Evolutionary conservation across 2,329 filamentous ascomycete genomes (phyloP), one percentile per base, ranked within the genome.

Genomic region (Alternaria triticimaculans): DNA sequence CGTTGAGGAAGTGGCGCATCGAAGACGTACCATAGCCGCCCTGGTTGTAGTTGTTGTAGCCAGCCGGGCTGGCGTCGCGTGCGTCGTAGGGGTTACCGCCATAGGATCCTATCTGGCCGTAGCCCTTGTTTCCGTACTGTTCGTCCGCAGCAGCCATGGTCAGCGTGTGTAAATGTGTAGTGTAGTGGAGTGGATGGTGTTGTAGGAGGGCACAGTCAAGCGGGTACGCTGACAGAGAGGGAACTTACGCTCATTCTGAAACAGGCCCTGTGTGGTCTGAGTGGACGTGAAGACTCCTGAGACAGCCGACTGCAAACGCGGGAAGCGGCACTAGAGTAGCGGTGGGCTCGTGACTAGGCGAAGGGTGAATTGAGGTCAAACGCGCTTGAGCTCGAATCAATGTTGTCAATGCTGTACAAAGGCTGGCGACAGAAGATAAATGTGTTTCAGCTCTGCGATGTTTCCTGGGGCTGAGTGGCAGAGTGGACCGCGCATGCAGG

Each of bases 11-110:
- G 70, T 62, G 58, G 51, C 72, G 69, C 44, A 74, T 77, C 72
- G 62, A 45, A 76, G 69, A 78, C 76, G 54, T 79, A 78, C 63
- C 68, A 43, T 62, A 55, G 30, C 53, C 73, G 63, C 80, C 76
- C 71, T 81, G 76, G 58, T 78, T 77, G 72, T 87, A 88, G 54
- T 86, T 86, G 76, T 87, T 86, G 76, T 84, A 87, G 67, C 86
- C 87, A 4, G 62, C 60, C 25, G 58, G 58, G 60, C 62, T 71
- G 55, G 75, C 69, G 64, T 77, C 76, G 65, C 79, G 77, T 67
- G 82, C 76, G 67, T 79, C 80, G 70, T 83, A 83, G 48, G 79
- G 80, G 71, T 84, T 83, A 72, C 79, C 73, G 68, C 77, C 79
- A 71, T 80, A 78, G 62, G 79, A 78, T 66, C 79, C 80, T 63